A percentile compares a stretch with the other conserved stretches of the same genome.
Conservation (phyloP, 2,329 filamentous ascomycete species). For the Bipolaris victoriae region DNA sequence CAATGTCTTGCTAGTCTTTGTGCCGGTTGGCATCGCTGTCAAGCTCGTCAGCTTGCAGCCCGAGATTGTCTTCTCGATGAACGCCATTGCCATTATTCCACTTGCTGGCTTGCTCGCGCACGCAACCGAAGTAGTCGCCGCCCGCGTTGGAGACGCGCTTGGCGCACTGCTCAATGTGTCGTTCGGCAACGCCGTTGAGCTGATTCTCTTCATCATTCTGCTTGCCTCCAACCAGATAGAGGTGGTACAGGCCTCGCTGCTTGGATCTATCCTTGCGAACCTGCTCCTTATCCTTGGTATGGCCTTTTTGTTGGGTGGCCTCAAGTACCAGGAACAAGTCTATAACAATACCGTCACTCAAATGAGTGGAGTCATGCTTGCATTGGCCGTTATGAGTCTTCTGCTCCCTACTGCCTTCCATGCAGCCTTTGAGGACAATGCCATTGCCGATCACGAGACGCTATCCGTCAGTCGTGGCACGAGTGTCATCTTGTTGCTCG, state of each 20-base stretch:
- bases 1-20: slow-evolving; percentile 78
- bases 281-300: slow-evolving; percentile 88
- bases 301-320: slow-evolving; percentile 84
- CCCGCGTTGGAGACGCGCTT: slow-evolving; percentile 55
- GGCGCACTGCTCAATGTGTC: slow-evolving; percentile 60
- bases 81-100: slow-evolving; percentile 59
- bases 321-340: slow-evolving; percentile 88
- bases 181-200: slow-evolving; percentile 60
- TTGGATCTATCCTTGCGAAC: slow-evolving; percentile 90
- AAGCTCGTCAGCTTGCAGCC: slow-evolving; percentile 54
- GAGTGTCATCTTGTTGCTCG: slow-evolving; percentile 81
- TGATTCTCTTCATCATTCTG: slow-evolving; percentile 57
- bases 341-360: slow-evolving; percentile 96
- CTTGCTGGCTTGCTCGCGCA: slow-evolving; percentile 57
- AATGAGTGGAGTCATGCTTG: slow-evolving; percentile 92
- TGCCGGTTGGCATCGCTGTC: slow-evolving; percentile 75
- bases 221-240: slow-evolving; percentile 73
- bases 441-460: slow-evolving; percentile 70
- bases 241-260: slow-evolving; percentile 87
- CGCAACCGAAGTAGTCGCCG: slow-evolving; percentile 58
- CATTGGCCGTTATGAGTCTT: slow-evolving; percentile 86
- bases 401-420: slow-evolving; percentile 92
- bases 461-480: slow-evolving; percentile 88
- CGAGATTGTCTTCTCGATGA: slow-evolving; percentile 58
- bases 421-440: slow-evolving; percentile 73